Base-by-base conservation (phyloP, 2,329 filamentous ascomycete species). In the Penicillium sp. region DNA sequence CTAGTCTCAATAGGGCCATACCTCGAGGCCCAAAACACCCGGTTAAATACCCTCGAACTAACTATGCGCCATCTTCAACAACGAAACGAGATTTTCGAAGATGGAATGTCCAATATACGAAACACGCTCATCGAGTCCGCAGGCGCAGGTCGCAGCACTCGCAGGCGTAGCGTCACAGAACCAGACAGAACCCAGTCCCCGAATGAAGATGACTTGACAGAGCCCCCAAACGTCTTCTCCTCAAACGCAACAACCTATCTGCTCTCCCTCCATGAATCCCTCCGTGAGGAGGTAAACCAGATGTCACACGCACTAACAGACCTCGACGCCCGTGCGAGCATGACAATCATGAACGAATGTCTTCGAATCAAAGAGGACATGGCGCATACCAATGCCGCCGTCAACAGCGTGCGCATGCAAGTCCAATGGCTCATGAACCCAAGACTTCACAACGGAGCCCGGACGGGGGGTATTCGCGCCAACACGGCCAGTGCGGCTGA, bases 321-420 rank as follows among this genome's bases (percentile, higher is more conserved):
- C 51, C 74, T 85, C 39, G 84, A 86, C 56, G 82, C 80, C 43
- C 79, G 82, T 33, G 79, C 81, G 34, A 83, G 76, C 66, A 83
- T 86, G 81, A 79, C 82, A 53, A 79, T 83, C 38, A 78, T 85
- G 71, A 86, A 85, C 60, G 83, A 86, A 65, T 83, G 78, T 43
- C 74, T 85, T 29, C 80, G 83, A 3, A 76, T 81, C 45, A 82
- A 84, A 54, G 83, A 85, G 59, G 83, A 86, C 53, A 79, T 85
- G 71, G 76, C 82, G 10, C 83, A 84, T 61, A 79, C 81, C 7
- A 84, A 81, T 54, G 82, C 82, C 3, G 82, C 81, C 36, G 76
- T 86, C 42, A 81, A 78, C 58, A 79, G 76, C 15, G 76, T 85
- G 56, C 77, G 81, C 49, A 78, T 84, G 72, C 83, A 86, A 61